Conservation (phyloP, 768 basidiomycete genomes). For the Trametes maxima region DNA sequence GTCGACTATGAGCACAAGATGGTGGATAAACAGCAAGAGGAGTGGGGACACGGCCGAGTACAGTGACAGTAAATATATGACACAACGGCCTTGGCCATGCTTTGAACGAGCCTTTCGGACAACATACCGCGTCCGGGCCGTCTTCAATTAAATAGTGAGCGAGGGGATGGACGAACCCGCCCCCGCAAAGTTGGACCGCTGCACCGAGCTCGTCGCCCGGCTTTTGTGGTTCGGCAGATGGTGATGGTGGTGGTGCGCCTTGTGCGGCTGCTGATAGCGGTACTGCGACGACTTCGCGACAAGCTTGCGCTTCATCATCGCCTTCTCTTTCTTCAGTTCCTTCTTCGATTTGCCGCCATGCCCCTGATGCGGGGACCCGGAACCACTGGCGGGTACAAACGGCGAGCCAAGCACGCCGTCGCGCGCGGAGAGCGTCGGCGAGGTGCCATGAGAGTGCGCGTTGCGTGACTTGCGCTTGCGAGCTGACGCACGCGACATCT, state of each 20-base stretch:
- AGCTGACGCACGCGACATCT: conserved; percentile 25
- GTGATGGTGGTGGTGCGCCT: conserved; percentile 59
- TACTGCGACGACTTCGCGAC: conserved; percentile 41
- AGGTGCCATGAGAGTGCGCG: conserved; percentile 17
- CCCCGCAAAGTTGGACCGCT: conserved; percentile 43
- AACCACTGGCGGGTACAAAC: conserved; percentile 43
- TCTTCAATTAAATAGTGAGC: conserved; percentile 24
- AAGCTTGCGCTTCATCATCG: conserved; percentile 62
- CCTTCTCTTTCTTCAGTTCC: conserved; percentile 68
- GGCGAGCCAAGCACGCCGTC: conserved; percentile 52
- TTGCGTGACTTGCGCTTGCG: conserved; percentile 32
- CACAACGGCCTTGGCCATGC: conserved; percentile 1
- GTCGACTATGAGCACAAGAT: conserved; percentile 11
- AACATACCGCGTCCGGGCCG: not conserved
- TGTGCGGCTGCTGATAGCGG: conserved; percentile 46
- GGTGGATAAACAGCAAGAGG: conserved; percentile 7
- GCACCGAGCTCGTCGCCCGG: conserved; percentile 56
- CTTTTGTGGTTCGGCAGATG: conserved; percentile 58
- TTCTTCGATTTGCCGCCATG: conserved; percentile 47
- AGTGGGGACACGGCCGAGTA: not conserved
- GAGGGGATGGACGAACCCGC: conserved; percentile 28
- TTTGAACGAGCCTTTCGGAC: not conserved
- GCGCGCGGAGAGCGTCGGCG: conserved; percentile 44
- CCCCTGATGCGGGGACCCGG: conserved; percentile 19
- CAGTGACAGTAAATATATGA: not conserved